Percentiles rank a stretch among this genome's conserved stretches.
phyloP scores from a whole-genome alignment of 2,329 filamentous ascomycete genomes.

The Clathrospora elynae region DNA sequence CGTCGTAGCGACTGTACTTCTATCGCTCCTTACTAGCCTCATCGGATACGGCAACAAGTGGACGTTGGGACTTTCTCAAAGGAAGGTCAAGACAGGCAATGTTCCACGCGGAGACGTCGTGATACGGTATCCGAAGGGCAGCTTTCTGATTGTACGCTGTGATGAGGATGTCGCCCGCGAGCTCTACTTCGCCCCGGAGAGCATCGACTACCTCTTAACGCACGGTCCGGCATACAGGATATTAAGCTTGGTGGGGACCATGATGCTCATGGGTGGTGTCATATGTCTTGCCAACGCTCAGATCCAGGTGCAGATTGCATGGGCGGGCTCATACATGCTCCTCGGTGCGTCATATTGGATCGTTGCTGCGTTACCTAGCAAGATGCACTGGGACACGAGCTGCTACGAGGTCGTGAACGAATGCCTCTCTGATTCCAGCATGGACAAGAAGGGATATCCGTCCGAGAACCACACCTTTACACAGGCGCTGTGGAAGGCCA shows the following conservation, averaged over 20 bases:
- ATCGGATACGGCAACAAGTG: slow-evolving; percentile 59
- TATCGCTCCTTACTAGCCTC: slow-evolving; percentile 57
- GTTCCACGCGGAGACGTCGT: slow-evolving; percentile 54
- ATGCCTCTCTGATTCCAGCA: slow-evolving; percentile 42
- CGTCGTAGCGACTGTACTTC: slow-evolving; percentile 53
- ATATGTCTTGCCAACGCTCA: slow-evolving; percentile 58
- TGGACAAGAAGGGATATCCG: slow-evolving; percentile 39
- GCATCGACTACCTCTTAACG: slow-evolving; percentile 54
- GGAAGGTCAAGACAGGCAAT: slow-evolving; percentile 32
- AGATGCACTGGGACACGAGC: slow-evolving; percentile 56
- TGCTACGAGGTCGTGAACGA: slow-evolving; percentile 51
- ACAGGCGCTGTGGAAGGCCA: slow-evolving; percentile 56
- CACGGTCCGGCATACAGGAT: slow-evolving; percentile 52
- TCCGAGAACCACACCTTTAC: slow-evolving; percentile 51
- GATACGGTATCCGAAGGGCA: slow-evolving; percentile 58
- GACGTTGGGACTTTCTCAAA: slow-evolving; percentile 51
- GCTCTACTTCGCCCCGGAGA: slow-evolving; percentile 58
- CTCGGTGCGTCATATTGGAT: slow-evolving; percentile 59
- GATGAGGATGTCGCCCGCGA: slow-evolving; percentile 57
- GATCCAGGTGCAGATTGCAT: slow-evolving; percentile 55
- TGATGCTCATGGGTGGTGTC: slow-evolving; percentile 60
- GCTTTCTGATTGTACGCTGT: slow-evolving; percentile 57
- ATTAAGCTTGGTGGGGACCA: slow-evolving; percentile 56
- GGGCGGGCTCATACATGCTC: slow-evolving; percentile 57
- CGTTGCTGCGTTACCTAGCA: slow-evolving; percentile 55